phyloP scores from a whole-genome alignment of 1,139 yeast species.

The Chernovozyma aurita region DNA sequence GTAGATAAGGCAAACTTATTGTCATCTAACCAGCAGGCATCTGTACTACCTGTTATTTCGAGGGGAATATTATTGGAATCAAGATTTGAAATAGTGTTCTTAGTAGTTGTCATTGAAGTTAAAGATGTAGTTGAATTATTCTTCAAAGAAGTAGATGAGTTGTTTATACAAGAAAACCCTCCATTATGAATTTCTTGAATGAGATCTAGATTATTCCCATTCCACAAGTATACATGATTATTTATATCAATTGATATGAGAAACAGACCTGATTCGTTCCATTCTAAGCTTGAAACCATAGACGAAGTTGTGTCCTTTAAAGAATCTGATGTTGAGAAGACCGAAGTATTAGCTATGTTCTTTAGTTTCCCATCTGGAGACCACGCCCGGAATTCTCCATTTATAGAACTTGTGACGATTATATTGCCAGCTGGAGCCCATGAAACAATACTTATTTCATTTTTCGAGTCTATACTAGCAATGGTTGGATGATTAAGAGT shows the following conservation, averaged over 20 bases:
- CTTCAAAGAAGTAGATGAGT: neutral
- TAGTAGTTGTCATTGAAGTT: neutral
- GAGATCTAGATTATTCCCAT: slow-evolving; percentile 29
- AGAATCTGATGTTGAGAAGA: slow-evolving; percentile 5
- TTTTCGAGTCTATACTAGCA: slow-evolving; percentile 12
- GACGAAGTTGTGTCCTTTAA: slow-evolving; percentile 7
- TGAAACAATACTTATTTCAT: slow-evolving; percentile 40
- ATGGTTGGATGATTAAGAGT: slow-evolving; percentile 30
- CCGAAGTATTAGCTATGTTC: slow-evolving; percentile 38
- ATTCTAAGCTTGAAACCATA: slow-evolving; percentile 22
- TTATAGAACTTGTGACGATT: slow-evolving; percentile 53
- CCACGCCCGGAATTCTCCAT: slow-evolving; percentile 71
- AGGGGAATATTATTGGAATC: too few relatives aligned
- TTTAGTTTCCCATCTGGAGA: slow-evolving; percentile 58
- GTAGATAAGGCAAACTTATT: slow-evolving; percentile 70
- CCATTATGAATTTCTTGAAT: slow-evolving; percentile 25
- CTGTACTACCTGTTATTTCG: slow-evolving; percentile 6
- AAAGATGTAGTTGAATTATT: neutral
- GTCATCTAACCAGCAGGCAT: slow-evolving; percentile 67
- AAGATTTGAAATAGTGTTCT: too few relatives aligned
- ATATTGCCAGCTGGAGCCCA: slow-evolving; percentile 65
- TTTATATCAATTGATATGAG: slow-evolving; percentile 30
- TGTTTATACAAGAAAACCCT: neutral
- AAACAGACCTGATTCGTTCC: slow-evolving; percentile 36
- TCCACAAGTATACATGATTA: slow-evolving; percentile 35